phyloP scores from a whole-genome alignment of 225 moss, liverwort and hornwort genomes.

The Ulota crispa region DNA sequence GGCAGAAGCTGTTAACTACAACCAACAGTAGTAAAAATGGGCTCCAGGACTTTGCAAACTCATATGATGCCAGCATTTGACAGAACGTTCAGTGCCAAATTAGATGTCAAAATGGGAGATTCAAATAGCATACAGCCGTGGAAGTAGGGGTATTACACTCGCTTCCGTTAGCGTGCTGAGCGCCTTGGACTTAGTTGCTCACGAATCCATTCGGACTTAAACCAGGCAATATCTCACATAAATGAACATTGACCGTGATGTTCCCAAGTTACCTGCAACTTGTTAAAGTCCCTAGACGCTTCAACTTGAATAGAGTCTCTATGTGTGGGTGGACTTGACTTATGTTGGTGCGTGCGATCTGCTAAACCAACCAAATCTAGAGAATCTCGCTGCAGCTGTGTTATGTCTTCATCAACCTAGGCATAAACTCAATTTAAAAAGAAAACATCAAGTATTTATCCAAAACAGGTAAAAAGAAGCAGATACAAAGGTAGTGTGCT shows the following conservation, averaged over 20 bases:
- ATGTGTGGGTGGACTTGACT: constrained; percentile 14
- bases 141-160: not conserved
- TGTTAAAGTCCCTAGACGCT: constrained; percentile 21
- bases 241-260: not conserved
- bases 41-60: not conserved
- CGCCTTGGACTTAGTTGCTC: not conserved
- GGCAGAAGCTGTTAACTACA: not conserved
- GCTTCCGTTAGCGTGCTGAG: not conserved
- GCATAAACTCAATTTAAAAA: constrained; percentile 9
- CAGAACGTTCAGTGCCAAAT: not conserved
- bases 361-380: constrained; percentile 52
- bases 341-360: constrained; percentile 23
- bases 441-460: not conserved
- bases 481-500: too few species aligned
- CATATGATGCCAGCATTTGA: too few species aligned
- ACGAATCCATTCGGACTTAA: not conserved
- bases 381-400: constrained; percentile 58
- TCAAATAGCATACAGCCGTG: not conserved
- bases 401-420: constrained; percentile 77
- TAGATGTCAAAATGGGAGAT: not conserved
- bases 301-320: constrained; percentile 20
- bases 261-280: constrained; percentile 38
- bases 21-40: not conserved
- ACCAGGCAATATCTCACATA: not conserved
- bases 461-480: not conserved